Evolutionary conservation across 2,329 filamentous ascomycete species (phyloP).

Genomic region (Fusarium fracticaudum): DNA sequence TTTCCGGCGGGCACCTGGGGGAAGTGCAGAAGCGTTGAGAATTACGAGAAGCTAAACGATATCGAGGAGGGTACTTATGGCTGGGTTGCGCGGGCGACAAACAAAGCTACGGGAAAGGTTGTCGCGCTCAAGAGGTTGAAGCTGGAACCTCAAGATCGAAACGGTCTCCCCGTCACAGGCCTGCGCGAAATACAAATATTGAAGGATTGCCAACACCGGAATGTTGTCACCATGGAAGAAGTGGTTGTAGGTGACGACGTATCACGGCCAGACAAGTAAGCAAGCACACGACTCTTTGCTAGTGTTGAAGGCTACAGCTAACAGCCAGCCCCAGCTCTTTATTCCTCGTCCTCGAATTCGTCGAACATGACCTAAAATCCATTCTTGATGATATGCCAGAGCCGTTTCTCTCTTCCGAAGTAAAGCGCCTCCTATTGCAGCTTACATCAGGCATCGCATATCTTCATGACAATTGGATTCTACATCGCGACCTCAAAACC

Average conservation of each 20-base stretch:
- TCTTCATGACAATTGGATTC: conserved; percentile 88
- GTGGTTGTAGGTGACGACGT: conserved; percentile 79
- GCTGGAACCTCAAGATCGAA: conserved; percentile 78
- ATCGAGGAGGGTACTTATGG: conserved; percentile 99
- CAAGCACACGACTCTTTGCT: conserved; percentile 33
- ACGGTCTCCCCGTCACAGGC: conserved; percentile 89
- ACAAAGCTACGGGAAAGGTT: conserved; percentile 77
- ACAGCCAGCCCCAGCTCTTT: conserved; percentile 64
- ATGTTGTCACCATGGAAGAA: conserved; percentile 84
- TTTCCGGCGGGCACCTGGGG: conserved; percentile 77
- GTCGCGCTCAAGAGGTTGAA: conserved; percentile 96
- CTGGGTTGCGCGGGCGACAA: conserved; percentile 86
- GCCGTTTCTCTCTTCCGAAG: conserved; percentile 90
- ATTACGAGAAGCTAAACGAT: conserved; percentile 92
- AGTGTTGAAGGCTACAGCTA: conserved; percentile 11
- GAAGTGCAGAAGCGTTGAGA: conserved; percentile 79
- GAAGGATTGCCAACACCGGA: conserved; percentile 79
- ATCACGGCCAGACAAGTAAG: conserved; percentile 63
- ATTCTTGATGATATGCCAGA: conserved; percentile 94
- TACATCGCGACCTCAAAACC: conserved; percentile 93
- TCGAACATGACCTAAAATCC: conserved; percentile 95
- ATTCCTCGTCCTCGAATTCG: conserved; percentile 95
- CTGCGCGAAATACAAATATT: conserved; percentile 94
- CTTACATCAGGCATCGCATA: conserved; percentile 83
- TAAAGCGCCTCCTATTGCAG: conserved; percentile 89